Conservation (phyloP, 176 grass and related monocot species). For the Cenchrus fungigraminus region DNA sequence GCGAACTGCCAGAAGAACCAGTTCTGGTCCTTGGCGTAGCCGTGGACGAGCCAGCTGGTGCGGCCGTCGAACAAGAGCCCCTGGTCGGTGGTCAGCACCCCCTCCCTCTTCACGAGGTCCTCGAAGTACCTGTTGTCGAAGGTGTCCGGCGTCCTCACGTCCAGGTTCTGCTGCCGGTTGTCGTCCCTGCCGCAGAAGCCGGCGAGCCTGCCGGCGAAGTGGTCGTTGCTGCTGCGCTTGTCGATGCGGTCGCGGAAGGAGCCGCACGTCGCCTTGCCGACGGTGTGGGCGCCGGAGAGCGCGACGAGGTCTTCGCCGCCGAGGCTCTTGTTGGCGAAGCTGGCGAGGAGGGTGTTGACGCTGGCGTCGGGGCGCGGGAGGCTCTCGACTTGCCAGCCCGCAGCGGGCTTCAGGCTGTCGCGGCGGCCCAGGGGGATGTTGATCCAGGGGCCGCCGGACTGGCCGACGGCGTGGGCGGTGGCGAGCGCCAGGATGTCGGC, state of each 20-base stretch:
- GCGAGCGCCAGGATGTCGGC: conserved; percentile 19
- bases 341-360: not conserved
- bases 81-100: conserved; percentile 57
- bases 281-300: conserved; percentile 61
- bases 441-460: conserved; percentile 4
- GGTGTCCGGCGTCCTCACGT: conserved; percentile 37
- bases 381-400: not conserved
- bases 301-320: conserved; percentile 35
- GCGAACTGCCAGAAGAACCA: conserved; percentile 62
- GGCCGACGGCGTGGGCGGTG: conserved; percentile 15
- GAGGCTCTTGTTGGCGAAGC: not conserved
- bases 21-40: conserved; percentile 38
- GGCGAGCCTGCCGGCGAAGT: conserved; percentile 1
- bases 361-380: conserved; percentile 18
- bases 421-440: conserved; percentile 10
- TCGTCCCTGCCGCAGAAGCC: conserved; percentile 33
- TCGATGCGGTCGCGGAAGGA: not conserved
- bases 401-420: not conserved
- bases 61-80: conserved; percentile 17
- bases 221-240: not conserved
- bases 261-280: conserved; percentile 39
- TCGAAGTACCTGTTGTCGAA: conserved; percentile 74
- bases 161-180: not conserved
- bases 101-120: conserved; percentile 35
- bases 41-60: conserved; percentile 31